A percentile compares a stretch with the other conserved stretches of the same genome.
phyloP scores from a whole-genome alignment of 2,329 filamentous ascomycete species.

The Monosporascus sp. region DNA sequence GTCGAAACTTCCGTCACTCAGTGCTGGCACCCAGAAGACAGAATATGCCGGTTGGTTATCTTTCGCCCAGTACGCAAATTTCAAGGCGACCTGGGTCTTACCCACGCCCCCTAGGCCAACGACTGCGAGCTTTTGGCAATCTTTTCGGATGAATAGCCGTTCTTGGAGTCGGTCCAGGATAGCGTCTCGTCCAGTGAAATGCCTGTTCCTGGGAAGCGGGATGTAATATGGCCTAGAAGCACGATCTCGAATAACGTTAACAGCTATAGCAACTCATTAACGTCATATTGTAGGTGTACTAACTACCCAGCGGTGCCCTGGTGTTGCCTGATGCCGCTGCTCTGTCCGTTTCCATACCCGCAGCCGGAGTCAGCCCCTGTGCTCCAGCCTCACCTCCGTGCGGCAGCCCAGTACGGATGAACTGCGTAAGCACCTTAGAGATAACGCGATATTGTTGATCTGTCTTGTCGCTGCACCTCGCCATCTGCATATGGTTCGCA shows the following conservation, averaged over 20 bases:
- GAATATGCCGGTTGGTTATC: constrained; percentile 28
- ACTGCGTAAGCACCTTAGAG: constrained; percentile 21
- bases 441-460: constrained; percentile 27
- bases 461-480: constrained; percentile 20
- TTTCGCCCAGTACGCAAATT: constrained; percentile 33
- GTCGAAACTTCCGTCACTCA: constrained; percentile 32
- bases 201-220: not conserved
- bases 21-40: constrained; percentile 39
- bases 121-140: constrained; percentile 20
- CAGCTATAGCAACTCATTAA: not conserved
- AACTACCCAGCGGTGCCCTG: not conserved
- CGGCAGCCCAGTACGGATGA: constrained; percentile 4
- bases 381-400: not conserved
- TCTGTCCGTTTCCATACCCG: not conserved
- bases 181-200: not conserved
- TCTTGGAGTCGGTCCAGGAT: not conserved
- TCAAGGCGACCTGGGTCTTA: constrained; percentile 34
- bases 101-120: constrained; percentile 34
- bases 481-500: constrained; percentile 34
- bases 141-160: not conserved
- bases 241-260: not conserved
- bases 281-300: not conserved
- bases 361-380: not conserved
- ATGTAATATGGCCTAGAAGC: constrained; percentile 1
- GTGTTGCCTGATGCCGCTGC: not conserved